phyloP scores from a whole-genome alignment of 2,329 filamentous ascomycete species.

The Botrytis squamosa region DNA sequence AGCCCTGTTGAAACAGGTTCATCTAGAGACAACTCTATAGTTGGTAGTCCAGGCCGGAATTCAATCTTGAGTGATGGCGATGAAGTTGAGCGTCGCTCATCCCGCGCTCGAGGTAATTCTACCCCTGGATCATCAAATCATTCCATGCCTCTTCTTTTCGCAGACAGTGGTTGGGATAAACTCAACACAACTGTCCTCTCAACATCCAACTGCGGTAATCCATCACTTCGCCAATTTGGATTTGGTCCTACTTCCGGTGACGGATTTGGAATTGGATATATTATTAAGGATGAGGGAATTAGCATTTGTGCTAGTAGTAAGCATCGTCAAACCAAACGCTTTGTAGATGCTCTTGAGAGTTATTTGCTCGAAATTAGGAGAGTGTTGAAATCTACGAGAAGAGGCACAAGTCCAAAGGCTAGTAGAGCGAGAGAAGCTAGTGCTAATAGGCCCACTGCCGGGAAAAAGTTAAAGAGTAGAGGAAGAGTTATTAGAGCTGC shows the following conservation, averaged over 20 bases:
- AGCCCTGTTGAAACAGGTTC: slow-evolving; percentile 52
- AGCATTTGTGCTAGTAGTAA: slow-evolving; percentile 91
- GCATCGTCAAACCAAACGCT: slow-evolving; percentile 87
- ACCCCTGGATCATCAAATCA: slow-evolving; percentile 49
- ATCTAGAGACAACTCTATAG: slow-evolving; percentile 47
- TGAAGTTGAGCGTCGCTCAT: slow-evolving; percentile 24
- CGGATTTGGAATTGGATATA: slow-evolving; percentile 97
- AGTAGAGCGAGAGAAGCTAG: slow-evolving; percentile 61
- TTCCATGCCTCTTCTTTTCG: slow-evolving; percentile 75
- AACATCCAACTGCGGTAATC: slow-evolving; percentile 98
- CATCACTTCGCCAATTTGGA: slow-evolving; percentile 89
- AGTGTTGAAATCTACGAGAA: slow-evolving; percentile 68
- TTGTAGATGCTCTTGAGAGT: slow-evolving; percentile 83
- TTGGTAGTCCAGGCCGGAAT: slow-evolving; percentile 54
- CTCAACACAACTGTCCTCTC: slow-evolving; percentile 92
- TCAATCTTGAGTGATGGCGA: slow-evolving; percentile 45
- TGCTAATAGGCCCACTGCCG: slow-evolving; percentile 32
- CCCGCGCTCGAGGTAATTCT: slow-evolving; percentile 52
- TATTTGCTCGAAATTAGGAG: slow-evolving; percentile 91
- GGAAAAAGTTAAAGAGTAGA: slow-evolving; percentile 62
- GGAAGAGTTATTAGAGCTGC: slow-evolving; percentile 68
- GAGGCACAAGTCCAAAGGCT: slow-evolving; percentile 50
- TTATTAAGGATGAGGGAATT: slow-evolving; percentile 92
- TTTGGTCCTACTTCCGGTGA: slow-evolving; percentile 93
- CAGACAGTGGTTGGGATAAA: slow-evolving; percentile 88